Base-by-base conservation (phyloP, 2,329 filamentous ascomycete genomes). In the Macrophomina phaseolina region DNA sequence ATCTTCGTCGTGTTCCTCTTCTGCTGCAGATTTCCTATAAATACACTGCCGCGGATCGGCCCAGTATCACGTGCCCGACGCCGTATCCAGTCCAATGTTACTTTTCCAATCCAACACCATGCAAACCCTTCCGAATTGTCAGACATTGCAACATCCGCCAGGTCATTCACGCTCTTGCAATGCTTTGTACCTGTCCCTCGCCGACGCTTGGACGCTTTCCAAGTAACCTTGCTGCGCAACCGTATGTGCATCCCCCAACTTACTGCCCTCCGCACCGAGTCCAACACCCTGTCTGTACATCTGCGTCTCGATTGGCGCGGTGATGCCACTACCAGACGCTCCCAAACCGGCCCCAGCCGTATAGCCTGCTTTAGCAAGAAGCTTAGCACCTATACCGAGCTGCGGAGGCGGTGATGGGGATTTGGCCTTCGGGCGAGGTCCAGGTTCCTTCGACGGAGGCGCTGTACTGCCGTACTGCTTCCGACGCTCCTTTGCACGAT, bases 291-390 rank as follows among this genome's bases (percentile, higher is more conserved):
- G 85, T 23, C 86, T 83, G 75, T 92, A 92, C 8, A 88, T 84
- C 63, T 86, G 84, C 12, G 88, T 88, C 36, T 85, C 83, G 64
- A 92, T 86, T 4, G 87, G 87, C 61, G 89, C 85, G 0, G 86
- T 90, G 51, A 86, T 83, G 0, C 90, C 90, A 5, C 84, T 83
- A 5, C 87, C 87, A 53, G 85, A 83, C 0, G 85, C 87, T 2
- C 90, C 90, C 4, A 92, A 81, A 0, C 90, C 89, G 66, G 85
- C 82, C 8, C 90, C 90, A 0, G 84, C 81, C 28, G 81, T 87
- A 89, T 89, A 92, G 32, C 90, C 90, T 87, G 91, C 90, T 81
- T 91, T 92, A 46, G 88, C 87, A 46, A 92, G 81, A 73, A 92
- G 83, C 3, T 87, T 86, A 0, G 88, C 88, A 11, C 89, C 89